These are phyloP conservation scores for Yamadazyma conglobata DNA, from an alignment of 1,139 yeast genomes.

Conservation along the genomic window DNA sequence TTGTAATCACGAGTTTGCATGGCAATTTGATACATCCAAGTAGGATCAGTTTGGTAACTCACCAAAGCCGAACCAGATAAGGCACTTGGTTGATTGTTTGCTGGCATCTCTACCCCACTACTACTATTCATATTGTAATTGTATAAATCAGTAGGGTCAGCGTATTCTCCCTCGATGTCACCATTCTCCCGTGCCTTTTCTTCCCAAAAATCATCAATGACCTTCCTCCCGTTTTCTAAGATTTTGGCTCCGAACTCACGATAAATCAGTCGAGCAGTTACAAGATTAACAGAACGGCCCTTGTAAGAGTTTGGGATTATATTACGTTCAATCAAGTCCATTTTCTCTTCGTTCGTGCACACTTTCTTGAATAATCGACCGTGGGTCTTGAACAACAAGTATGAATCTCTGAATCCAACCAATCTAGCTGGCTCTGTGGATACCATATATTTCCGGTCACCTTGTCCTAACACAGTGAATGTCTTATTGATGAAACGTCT, in stretches of 20 bases:
- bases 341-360: constrained; percentile 74
- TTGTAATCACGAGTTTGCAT: constrained; percentile 70
- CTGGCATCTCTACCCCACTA: constrained; percentile 19
- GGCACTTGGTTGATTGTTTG: constrained; percentile 26
- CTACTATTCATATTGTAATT: constrained; percentile 20
- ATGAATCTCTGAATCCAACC: constrained; percentile 92
- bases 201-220: constrained; percentile 88
- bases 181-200: constrained; percentile 68
- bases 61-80: constrained; percentile 40
- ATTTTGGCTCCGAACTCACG: constrained; percentile 91
- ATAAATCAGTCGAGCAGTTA: constrained; percentile 85
- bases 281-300: constrained; percentile 84
- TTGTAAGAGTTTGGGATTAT: constrained; percentile 87
- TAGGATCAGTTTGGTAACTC: constrained; percentile 57
- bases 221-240: constrained; percentile 74
- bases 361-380: constrained; percentile 67
- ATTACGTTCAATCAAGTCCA: constrained; percentile 76
- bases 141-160: constrained; percentile 62
- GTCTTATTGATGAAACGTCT: constrained; percentile 78
- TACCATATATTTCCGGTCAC: constrained; percentile 76
- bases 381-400: constrained; percentile 85
- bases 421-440: constrained; percentile 95
- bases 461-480: constrained; percentile 73
- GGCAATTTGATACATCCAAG: constrained; percentile 89
- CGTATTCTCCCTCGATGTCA: constrained; percentile 73